A percentile compares a stretch with the other conserved stretches of the same genome.
Conservation (phyloP, 177 flowering plant species). For the Vitis hybrid region DNA sequence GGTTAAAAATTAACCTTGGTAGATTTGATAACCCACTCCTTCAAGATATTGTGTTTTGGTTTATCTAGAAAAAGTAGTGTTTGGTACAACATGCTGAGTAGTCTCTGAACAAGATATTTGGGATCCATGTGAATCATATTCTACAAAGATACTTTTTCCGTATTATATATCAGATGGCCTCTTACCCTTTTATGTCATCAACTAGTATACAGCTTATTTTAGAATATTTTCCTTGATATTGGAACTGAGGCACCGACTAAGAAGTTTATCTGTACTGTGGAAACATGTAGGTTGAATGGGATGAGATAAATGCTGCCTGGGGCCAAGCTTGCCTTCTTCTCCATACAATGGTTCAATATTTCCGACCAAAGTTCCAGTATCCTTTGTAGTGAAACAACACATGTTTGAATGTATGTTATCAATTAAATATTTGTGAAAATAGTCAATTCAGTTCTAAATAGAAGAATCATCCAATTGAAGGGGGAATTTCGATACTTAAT, state of each 20-base stretch:
- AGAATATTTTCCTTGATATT: neutral
- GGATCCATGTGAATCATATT: neutral
- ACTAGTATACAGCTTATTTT: too few relatives aligned
- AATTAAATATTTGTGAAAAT: neutral
- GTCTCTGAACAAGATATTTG: neutral
- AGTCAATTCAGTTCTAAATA: neutral
- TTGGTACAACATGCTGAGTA: neutral
- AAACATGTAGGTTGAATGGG: slow-evolving; percentile 87
- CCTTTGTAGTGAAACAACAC: slow-evolving; percentile 27
- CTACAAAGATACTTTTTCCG: neutral
- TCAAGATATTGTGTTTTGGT: neutral
- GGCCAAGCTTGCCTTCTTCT: slow-evolving; percentile 99
- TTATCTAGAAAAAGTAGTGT: neutral
- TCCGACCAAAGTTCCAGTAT: slow-evolving; percentile 83
- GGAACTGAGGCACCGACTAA: neutral
- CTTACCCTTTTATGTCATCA: neutral
- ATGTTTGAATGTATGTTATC: slow-evolving; percentile 14
- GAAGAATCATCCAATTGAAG: neutral
- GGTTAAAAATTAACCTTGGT: neutral
- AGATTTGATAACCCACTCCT: neutral
- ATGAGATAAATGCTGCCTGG: slow-evolving; percentile 99
- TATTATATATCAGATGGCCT: neutral
- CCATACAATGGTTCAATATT: slow-evolving; percentile 95
- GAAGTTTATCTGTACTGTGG: neutral
- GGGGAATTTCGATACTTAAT: neutral